Evolutionary conservation across 2,329 filamentous ascomycete genomes (phyloP).

Genomic region (Beauveria sp.): DNA sequence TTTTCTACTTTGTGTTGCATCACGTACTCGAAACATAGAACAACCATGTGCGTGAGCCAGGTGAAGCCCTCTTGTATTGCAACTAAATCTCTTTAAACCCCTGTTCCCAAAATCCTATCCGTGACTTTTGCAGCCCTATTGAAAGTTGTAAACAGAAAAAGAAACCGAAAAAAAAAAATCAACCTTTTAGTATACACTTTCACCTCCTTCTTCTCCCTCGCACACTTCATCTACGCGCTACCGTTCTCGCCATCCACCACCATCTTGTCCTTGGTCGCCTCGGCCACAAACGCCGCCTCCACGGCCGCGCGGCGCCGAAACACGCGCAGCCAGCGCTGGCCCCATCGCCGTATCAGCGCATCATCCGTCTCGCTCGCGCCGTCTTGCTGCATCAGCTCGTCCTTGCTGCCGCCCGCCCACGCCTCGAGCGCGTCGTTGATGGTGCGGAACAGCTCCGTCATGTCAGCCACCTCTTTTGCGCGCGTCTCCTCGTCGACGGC

Average conservation of each 20-base stretch:
- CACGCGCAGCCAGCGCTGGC: slow-evolving; percentile 75
- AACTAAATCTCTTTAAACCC: too few species aligned
- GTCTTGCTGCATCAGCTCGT: slow-evolving; percentile 64
- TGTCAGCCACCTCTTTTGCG: slow-evolving; percentile 60
- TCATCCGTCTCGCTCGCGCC: slow-evolving; percentile 52
- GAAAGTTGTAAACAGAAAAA: too few species aligned
- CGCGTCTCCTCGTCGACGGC: slow-evolving; percentile 56
- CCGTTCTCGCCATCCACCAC: slow-evolving; percentile 6
- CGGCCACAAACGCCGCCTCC: slow-evolving; percentile 60
- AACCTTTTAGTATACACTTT: too few species aligned
- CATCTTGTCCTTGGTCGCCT: slow-evolving; percentile 8
- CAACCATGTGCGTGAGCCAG: too few species aligned
- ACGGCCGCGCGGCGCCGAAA: slow-evolving; percentile 77
- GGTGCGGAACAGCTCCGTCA: slow-evolving; percentile 70
- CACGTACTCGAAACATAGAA: too few species aligned
- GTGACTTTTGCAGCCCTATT: too few species aligned
- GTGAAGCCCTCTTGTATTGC: too few species aligned
- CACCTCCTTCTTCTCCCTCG: too few species aligned
- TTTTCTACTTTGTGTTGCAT: too few species aligned
- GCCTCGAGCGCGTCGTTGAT: slow-evolving; percentile 71
- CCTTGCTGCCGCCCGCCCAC: slow-evolving; percentile 66
- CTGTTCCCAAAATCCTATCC: too few species aligned
- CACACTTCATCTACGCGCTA: background rate
- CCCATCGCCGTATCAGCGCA: slow-evolving; percentile 69
- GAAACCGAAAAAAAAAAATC: too few species aligned